Base-by-base conservation (phyloP, 768 basidiomycete species). In the Plicaturopsis crispa region DNA sequence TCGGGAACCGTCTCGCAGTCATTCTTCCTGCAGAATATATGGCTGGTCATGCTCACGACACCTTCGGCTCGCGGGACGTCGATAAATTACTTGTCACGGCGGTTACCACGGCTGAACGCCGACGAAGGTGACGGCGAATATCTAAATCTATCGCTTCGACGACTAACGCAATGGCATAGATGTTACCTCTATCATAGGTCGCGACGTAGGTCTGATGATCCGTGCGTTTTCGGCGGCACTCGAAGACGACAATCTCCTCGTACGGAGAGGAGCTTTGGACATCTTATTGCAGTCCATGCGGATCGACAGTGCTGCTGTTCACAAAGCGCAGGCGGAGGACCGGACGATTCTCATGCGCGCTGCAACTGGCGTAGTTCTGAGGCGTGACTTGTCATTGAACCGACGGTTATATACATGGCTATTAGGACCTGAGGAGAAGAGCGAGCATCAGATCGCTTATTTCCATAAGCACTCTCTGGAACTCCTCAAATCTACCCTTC, bases 21-120 rank as follows among this genome's bases (percentile, higher is more conserved):
- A 0, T 94, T 96, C 65, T 97, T 97, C 67, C 76, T 94, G 53
- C 92, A 97, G 58, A 97, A 92, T 46, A 69, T 98, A 24, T 97
- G 93, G 86, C 70, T 98, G 22, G 75, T 87, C 34, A 86, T 98
- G 75, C 68, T 97, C 38, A 96, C 93, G 1, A 82, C 86, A 10
- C 84, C 92, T 0, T 72, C 81, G 17, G 81, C 85, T 13, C 80
- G 96, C 30, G 84, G 86, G 20, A 83, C 90, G 0, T 80, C 92
- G 0, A 65, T 98, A 20, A 93, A 87, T 56, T 91, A 90, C 55
- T 75, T 99, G 13, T 70, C 82, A 5, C 77, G 88, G 20, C 73
- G 90, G 16, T 57, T 97, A 45, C 88, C 91, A 4, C 74, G 66
- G 23, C 54, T 85, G 31, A 70, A 78, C 46, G 66, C 73, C 1